These are phyloP conservation scores for Fraxinus sp. DNA, from an alignment of 305 asterid genomes.

Conservation along the genomic window DNA sequence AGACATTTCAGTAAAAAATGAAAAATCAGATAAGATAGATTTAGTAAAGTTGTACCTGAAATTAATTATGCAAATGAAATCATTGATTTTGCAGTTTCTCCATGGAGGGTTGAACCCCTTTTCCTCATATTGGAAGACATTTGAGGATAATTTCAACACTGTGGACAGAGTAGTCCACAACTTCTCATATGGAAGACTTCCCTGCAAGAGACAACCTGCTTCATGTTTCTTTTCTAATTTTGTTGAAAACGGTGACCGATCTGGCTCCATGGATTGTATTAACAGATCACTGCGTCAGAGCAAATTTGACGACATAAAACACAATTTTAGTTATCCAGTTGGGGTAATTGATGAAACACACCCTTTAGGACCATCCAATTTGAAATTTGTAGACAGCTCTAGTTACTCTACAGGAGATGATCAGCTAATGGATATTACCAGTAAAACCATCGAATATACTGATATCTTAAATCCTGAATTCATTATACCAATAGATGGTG, in stretches of 20 bases:
- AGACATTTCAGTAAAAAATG: background rate
- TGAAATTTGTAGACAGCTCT: slow-evolving; percentile 47
- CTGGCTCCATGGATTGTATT: slow-evolving; percentile 23
- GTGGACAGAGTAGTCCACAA: slow-evolving; percentile 36
- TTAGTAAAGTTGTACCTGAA: slow-evolving; percentile 7
- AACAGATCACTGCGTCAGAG: slow-evolving; percentile 24
- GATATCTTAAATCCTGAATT: slow-evolving; percentile 29
- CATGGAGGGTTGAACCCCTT: slow-evolving; percentile 51
- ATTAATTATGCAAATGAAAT: slow-evolving; percentile 8
- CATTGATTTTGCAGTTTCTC: slow-evolving; percentile 49
- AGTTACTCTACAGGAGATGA: slow-evolving; percentile 35
- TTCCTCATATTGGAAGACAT: slow-evolving; percentile 43
- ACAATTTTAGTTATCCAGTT: slow-evolving; percentile 22
- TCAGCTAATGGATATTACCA: slow-evolving; percentile 35
- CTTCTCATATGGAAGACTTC: slow-evolving; percentile 35
- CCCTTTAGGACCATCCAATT: slow-evolving; percentile 29
- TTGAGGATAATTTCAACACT: slow-evolving; percentile 44
- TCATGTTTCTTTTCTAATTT: slow-evolving; percentile 41
- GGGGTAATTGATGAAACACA: slow-evolving; percentile 26
- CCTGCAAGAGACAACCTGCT: slow-evolving; percentile 35
- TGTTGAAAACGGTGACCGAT: slow-evolving; percentile 28
- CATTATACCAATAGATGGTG: slow-evolving; percentile 19
- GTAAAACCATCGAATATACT: slow-evolving; percentile 29
- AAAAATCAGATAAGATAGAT: background rate
- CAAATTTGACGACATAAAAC: slow-evolving; percentile 20